phyloP scores from a whole-genome alignment of 805 yeast genomes.

The Ogataea dorogensis region DNA sequence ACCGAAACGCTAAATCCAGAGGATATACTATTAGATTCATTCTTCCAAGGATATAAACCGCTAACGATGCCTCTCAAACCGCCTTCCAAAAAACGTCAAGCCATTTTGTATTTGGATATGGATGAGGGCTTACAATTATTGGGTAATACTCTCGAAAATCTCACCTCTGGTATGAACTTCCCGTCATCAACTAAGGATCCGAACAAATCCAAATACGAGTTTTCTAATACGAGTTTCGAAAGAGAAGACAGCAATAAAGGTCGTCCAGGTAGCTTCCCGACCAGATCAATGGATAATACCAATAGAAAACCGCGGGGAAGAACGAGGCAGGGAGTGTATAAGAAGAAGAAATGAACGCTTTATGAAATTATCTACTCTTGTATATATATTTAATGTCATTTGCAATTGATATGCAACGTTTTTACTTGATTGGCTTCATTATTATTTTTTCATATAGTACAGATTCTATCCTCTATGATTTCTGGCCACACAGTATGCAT shows the following conservation, averaged over 20 bases:
- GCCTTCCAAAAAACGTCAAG: slow-evolving; percentile 25
- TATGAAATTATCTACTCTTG: slow-evolving; percentile 1
- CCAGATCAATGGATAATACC: too few species aligned
- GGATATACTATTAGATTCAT: slow-evolving; percentile 34
- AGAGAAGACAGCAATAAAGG: slow-evolving; percentile 12
- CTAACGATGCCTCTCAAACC: slow-evolving; percentile 34
- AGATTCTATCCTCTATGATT: slow-evolving; percentile 25
- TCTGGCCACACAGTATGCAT: slow-evolving; percentile 64
- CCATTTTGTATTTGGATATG: slow-evolving; percentile 34
- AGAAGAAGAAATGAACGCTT: slow-evolving; percentile 7
- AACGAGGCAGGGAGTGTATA: neutral
- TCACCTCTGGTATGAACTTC: slow-evolving; percentile 3
- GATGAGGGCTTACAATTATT: slow-evolving; percentile 32
- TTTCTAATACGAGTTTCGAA: slow-evolving; percentile 28
- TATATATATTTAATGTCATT: slow-evolving; percentile 4
- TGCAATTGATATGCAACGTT: neutral
- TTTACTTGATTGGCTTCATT: neutral
- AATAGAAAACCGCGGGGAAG: slow-evolving; percentile 5
- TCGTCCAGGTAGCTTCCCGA: too few species aligned
- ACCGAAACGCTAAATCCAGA: slow-evolving; percentile 33
- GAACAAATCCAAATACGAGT: slow-evolving; percentile 22
- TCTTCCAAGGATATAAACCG: slow-evolving; percentile 38
- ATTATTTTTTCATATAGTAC: neutral
- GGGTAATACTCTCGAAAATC: slow-evolving; percentile 19
- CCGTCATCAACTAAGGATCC: slow-evolving; percentile 16